These are phyloP conservation scores for Wickerhamomyces mucosus DNA, from an alignment of 805 yeast species.

Conservation along the genomic window DNA sequence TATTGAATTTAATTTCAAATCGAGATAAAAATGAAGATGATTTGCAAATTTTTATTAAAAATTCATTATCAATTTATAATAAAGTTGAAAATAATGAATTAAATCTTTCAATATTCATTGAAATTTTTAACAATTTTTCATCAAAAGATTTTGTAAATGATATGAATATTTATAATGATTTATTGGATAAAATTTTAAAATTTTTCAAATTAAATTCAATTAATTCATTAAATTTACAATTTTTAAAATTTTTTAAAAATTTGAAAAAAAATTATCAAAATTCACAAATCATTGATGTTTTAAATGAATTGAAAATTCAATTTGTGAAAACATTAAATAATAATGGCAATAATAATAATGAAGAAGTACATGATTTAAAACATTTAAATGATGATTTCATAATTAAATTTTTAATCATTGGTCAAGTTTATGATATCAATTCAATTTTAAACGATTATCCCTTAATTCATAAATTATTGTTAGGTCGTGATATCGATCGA, in stretches of 20 bases:
- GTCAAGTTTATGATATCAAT: conserved; percentile 8
- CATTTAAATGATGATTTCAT: conserved; percentile 12
- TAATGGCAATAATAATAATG: conserved; percentile 3
- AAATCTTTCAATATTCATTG: conserved; percentile 10
- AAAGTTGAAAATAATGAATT: conserved; percentile 8
- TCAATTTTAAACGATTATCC: conserved; percentile 4
- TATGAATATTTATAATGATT: conserved; percentile 4
- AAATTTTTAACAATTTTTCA: conserved; percentile 11
- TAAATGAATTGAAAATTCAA: conserved; percentile 9
- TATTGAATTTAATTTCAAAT: conserved; percentile 6
- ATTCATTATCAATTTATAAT: conserved; percentile 6
- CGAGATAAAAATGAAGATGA: conserved; percentile 3
- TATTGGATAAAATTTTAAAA: conserved; percentile 8
- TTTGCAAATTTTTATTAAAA: conserved; percentile 5
- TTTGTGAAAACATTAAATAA: conserved; percentile 5
- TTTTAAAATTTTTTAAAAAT: conserved; percentile 3
- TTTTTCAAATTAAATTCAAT: conserved; percentile 14
- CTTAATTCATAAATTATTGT: conserved; percentile 3
- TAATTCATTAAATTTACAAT: conserved; percentile 7
- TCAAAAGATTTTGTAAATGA: conserved; percentile 16
- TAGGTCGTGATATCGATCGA: background rate
- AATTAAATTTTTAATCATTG: conserved; percentile 12
- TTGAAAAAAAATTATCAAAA: conserved; percentile 1
- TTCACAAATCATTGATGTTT: conserved; percentile 6
- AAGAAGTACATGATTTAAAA: conserved; percentile 1